Evolutionary conservation across 257 asterid species (phyloP).

Genomic region (Plantago elongata): DNA sequence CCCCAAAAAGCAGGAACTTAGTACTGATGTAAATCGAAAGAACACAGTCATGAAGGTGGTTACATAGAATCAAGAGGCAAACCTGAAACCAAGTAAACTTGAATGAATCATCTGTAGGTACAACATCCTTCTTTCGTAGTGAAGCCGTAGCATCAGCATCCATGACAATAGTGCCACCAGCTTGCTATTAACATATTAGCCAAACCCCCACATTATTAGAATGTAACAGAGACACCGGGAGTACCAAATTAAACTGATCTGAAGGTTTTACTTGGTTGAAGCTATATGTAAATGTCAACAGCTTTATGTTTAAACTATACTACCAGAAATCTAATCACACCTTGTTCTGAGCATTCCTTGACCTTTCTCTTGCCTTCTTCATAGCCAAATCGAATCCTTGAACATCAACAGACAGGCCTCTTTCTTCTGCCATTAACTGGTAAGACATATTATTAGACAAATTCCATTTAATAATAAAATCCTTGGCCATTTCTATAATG

Average conservation of each 20-base stretch:
- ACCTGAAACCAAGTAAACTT: slow-evolving; percentile 92
- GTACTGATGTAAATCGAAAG: too few species aligned
- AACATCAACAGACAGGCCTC: slow-evolving; percentile 76
- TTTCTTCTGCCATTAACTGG: slow-evolving; percentile 98
- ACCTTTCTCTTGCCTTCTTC: slow-evolving; percentile 87
- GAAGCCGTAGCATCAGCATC: slow-evolving; percentile 92
- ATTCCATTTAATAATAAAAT: slow-evolving; percentile 8
- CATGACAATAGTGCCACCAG: slow-evolving; percentile 72
- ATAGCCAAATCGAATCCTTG: slow-evolving; percentile 67
- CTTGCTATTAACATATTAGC: slow-evolving; percentile 43
- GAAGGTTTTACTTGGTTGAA: slow-evolving; percentile 5
- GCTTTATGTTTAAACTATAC: background rate
- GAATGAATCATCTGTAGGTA: slow-evolving; percentile 69
- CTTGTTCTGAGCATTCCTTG: slow-evolving; percentile 93
- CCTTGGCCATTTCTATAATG: background rate
- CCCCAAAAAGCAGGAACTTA: too few species aligned
- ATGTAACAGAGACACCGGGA: slow-evolving; percentile 5
- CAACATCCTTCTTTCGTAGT: slow-evolving; percentile 68
- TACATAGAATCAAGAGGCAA: slow-evolving; percentile 14
- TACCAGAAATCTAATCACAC: slow-evolving; percentile 32
- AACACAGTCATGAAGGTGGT: slow-evolving; percentile 6
- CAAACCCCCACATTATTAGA: slow-evolving; percentile 16
- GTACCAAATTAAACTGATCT: background rate
- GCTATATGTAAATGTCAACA: background rate
- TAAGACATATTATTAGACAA: slow-evolving; percentile 18